Conservation (phyloP, 495 filamentous ascomycete species). For the Trichoderma virens region DNA sequence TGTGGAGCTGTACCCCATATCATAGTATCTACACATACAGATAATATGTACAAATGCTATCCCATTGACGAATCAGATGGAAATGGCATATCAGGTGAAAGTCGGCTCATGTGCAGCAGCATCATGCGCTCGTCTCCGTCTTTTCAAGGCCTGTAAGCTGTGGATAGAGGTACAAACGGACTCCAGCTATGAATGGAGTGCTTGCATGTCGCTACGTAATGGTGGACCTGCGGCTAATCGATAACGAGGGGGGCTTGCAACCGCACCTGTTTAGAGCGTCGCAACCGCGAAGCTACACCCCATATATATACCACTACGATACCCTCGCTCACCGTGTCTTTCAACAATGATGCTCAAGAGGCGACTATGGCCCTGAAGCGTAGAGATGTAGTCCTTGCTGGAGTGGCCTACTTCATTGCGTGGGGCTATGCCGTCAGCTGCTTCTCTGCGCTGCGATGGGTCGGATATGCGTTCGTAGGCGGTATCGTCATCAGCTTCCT, state of each 20-base stretch:
- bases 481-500: slow-evolving; percentile 50
- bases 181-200: neutral
- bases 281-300: neutral
- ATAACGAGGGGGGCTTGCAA: neutral
- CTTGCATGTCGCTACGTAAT: slow-evolving; percentile 7
- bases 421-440: slow-evolving; percentile 79
- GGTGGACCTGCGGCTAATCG: neutral
- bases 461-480: slow-evolving; percentile 67
- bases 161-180: too few species aligned
- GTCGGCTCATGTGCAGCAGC: neutral
- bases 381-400: slow-evolving; percentile 65
- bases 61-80: neutral
- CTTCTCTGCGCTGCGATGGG: slow-evolving; percentile 70
- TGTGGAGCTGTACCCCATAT: neutral
- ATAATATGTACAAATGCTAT: neutral
- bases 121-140: neutral
- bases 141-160: neutral
- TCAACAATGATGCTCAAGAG: slow-evolving; percentile 3
- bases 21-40: neutral
- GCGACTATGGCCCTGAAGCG: slow-evolving; percentile 68
- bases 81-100: neutral
- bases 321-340: slow-evolving; percentile 4
- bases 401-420: slow-evolving; percentile 65
- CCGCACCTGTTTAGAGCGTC: neutral
- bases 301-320: neutral